phyloP scores from a whole-genome alignment of 306 rosid genomes.

The Inga laurina region DNA sequence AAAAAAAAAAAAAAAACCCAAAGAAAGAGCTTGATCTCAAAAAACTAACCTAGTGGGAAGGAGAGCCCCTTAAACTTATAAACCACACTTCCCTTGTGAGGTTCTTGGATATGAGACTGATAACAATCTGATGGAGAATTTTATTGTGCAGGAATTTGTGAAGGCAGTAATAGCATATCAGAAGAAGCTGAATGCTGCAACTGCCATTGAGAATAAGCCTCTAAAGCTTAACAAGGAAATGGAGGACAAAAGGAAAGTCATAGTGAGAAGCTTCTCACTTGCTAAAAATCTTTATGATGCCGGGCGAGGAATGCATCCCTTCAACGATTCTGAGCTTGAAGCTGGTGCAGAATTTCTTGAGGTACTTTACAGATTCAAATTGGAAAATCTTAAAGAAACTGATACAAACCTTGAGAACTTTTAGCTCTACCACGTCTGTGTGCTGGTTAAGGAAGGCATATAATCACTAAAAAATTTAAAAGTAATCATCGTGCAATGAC shows the following conservation, averaged over 20 bases:
- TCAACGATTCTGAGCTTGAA: conserved; percentile 66
- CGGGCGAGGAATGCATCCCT: conserved; percentile 35
- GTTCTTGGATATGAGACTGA: too few relatives aligned
- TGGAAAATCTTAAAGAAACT: background rate
- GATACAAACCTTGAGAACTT: background rate
- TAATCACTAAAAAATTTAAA: too few relatives aligned
- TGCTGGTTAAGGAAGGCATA: background rate
- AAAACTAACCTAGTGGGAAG: too few relatives aligned
- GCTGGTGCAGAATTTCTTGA: conserved; percentile 74
- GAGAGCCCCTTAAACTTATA: too few relatives aligned
- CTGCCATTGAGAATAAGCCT: conserved; percentile 38
- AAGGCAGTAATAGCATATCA: conserved; percentile 84
- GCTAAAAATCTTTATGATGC: conserved; percentile 58
- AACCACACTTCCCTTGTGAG: too few relatives aligned
- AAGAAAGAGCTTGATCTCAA: too few relatives aligned
- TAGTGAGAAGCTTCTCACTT: conserved; percentile 67
- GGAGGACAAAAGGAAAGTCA: conserved; percentile 64
- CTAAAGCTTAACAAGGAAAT: conserved; percentile 56
- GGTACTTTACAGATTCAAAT: conserved; percentile 40
- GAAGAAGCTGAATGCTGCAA: conserved; percentile 50
- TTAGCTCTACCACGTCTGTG: background rate
- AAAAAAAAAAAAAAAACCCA: too few relatives aligned
- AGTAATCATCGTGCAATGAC: too few relatives aligned
- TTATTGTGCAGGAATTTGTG: conserved; percentile 67
- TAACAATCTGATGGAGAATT: background rate